Conservation (phyloP, 2,329 filamentous ascomycete genomes). For the Venturia effusa region DNA sequence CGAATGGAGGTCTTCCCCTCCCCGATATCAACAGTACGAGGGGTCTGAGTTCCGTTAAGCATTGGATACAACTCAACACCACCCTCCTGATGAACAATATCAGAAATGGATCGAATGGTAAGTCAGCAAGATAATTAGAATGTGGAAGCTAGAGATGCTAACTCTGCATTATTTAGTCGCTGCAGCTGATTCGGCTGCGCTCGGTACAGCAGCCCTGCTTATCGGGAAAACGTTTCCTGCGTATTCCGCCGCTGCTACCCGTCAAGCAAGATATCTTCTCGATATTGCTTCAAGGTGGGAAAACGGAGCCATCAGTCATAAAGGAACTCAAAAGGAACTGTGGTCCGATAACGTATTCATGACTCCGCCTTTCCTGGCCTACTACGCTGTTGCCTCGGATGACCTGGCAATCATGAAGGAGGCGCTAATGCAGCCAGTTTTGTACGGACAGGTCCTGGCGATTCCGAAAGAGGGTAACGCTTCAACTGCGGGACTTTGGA, state of each 20-base stretch:
- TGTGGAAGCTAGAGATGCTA: background rate
- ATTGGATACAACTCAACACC: constrained; percentile 21
- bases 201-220: constrained; percentile 35
- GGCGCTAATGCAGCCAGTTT: constrained; percentile 29
- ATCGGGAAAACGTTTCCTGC: constrained; percentile 25
- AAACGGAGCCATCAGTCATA: constrained; percentile 40
- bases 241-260: constrained; percentile 28
- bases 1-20: constrained; percentile 19
- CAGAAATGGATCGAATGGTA: no score
- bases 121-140: background rate
- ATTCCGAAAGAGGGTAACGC: background rate
- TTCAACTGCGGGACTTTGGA: constrained; percentile 24
- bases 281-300: constrained; percentile 28
- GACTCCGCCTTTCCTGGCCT: constrained; percentile 40
- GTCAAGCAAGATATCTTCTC: constrained; percentile 31
- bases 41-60: constrained; percentile 25
- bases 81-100: no score
- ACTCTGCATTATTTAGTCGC: constrained; percentile 17
- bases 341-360: constrained; percentile 40
- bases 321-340: constrained; percentile 30
- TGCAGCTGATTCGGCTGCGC: constrained; percentile 34
- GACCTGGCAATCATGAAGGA: constrained; percentile 25
- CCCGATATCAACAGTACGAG: constrained; percentile 18
- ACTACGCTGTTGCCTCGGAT: constrained; percentile 31
- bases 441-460: constrained; percentile 31